phyloP scores from a whole-genome alignment of 495 filamentous ascomycete genomes.

The Sabuloglossum arenarium region DNA sequence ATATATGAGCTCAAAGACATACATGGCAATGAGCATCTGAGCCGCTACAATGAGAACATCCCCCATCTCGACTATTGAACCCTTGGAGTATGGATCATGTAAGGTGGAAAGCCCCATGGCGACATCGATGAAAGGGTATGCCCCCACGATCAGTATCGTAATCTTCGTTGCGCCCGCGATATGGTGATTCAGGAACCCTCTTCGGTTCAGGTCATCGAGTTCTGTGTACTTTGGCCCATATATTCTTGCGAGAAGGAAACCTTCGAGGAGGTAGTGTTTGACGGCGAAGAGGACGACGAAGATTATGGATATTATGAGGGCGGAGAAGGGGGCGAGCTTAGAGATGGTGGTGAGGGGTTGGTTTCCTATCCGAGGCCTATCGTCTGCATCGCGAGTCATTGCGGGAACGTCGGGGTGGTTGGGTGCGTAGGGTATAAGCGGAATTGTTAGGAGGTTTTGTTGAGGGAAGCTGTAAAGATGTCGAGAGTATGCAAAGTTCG shows the following conservation, averaged over 20 bases:
- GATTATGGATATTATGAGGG: conserved; percentile 22
- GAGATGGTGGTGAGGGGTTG: conserved; percentile 13
- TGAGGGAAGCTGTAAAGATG: too few relatives aligned
- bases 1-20: conserved; percentile 27
- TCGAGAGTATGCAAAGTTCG: too few relatives aligned
- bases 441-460: too few relatives aligned
- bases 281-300: conserved; percentile 23
- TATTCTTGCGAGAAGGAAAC: conserved; percentile 17
- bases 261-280: conserved; percentile 24
- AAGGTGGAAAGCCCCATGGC: conserved; percentile 19
- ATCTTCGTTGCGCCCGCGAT: conserved; percentile 26
- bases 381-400: too few relatives aligned
- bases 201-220: conserved; percentile 19
- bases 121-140: conserved; percentile 25
- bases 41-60: conserved; percentile 23
- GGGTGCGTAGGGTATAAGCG: too few relatives aligned
- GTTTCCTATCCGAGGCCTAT: not conserved
- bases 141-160: conserved; percentile 21
- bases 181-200: conserved; percentile 30
- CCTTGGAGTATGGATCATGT: conserved; percentile 14
- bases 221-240: conserved; percentile 20
- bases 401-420: too few relatives aligned
- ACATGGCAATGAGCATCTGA: conserved; percentile 27
- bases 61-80: conserved; percentile 19
- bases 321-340: conserved; percentile 21